Evolutionary conservation across 1,284 basidiomycete genomes (phyloP).

Genomic region (Marasmius fiardii): DNA sequence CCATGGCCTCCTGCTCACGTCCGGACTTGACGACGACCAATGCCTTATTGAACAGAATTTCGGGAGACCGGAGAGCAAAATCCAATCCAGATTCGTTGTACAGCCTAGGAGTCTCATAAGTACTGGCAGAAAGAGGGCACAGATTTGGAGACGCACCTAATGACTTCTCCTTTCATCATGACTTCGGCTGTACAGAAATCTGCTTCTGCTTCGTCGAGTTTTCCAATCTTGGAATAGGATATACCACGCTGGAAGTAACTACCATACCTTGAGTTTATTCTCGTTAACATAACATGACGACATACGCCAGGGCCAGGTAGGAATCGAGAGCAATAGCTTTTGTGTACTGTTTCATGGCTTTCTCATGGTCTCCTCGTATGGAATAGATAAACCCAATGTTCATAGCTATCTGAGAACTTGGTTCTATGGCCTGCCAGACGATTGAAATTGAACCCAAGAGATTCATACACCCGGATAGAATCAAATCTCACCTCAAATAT

Average conservation of each 20-base stretch:
- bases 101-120: slow-evolving; percentile 26
- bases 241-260: slow-evolving; percentile 59
- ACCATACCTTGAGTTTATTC: not conserved
- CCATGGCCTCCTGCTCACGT: slow-evolving; percentile 37
- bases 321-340: slow-evolving; percentile 51
- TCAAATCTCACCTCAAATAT: slow-evolving; percentile 41
- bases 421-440: slow-evolving; percentile 37
- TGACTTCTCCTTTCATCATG: slow-evolving; percentile 53
- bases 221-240: slow-evolving; percentile 49
- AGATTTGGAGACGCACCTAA: slow-evolving; percentile 34
- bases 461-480: not conserved
- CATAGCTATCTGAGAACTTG: slow-evolving; percentile 58
- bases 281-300: slow-evolving; percentile 10
- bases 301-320: slow-evolving; percentile 57
- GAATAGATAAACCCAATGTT: slow-evolving; percentile 66
- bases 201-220: slow-evolving; percentile 48
- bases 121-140: not conserved
- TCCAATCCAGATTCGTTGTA: slow-evolving; percentile 62
- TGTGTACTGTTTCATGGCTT: slow-evolving; percentile 50
- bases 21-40: slow-evolving; percentile 38
- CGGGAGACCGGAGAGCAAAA: slow-evolving; percentile 55
- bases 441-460: not conserved
- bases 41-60: slow-evolving; percentile 62
- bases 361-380: slow-evolving; percentile 52
- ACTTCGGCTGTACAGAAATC: slow-evolving; percentile 57